Conservation (phyloP, 1,284 basidiomycete species). For the Tilletia walkeri region DNA sequence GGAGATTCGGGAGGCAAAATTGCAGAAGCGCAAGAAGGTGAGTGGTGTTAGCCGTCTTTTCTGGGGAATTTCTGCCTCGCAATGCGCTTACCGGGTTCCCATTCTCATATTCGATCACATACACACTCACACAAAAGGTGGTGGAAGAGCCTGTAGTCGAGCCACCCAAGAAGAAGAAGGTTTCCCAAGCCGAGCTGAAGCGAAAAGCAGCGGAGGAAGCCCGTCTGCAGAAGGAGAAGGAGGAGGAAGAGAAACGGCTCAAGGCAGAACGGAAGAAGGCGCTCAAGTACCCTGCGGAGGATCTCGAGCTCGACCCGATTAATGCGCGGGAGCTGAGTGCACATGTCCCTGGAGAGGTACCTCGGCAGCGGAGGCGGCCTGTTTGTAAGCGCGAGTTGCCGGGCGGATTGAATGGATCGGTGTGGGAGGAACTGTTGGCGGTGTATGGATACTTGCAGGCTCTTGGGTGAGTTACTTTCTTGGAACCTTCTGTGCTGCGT, state of each 20-base stretch:
- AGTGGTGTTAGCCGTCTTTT: conserved; percentile 58
- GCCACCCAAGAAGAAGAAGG: conserved; percentile 30
- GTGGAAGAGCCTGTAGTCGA: conserved; percentile 23
- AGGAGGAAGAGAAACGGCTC: conserved; percentile 63
- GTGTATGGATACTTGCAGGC: conserved; percentile 89
- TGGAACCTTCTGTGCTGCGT: too few relatives aligned
- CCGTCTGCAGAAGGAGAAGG: conserved; percentile 64
- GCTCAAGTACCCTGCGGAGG: conserved; percentile 68
- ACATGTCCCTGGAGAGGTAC: conserved; percentile 75
- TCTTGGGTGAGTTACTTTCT: conserved; percentile 46
- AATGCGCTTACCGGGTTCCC: neutral
- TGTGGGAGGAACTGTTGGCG: conserved; percentile 81
- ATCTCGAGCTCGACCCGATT: conserved; percentile 57
- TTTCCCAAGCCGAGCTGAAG: conserved; percentile 1
- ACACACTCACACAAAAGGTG: neutral
- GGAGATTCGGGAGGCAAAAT: conserved; percentile 69
- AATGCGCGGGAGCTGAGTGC: conserved; percentile 47
- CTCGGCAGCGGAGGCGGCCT: conserved; percentile 31
- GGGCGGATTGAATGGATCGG: conserved; percentile 66
- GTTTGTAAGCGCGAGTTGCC: conserved; percentile 6
- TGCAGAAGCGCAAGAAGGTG: conserved; percentile 61
- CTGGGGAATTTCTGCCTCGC: too few relatives aligned
- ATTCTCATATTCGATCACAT: neutral
- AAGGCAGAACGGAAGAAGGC: conserved; percentile 81
- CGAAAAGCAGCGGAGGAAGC: conserved; percentile 24